These are phyloP conservation scores for Apiosordaria backusii DNA, from an alignment of 495 filamentous ascomycete species.

Conservation along the genomic window DNA sequence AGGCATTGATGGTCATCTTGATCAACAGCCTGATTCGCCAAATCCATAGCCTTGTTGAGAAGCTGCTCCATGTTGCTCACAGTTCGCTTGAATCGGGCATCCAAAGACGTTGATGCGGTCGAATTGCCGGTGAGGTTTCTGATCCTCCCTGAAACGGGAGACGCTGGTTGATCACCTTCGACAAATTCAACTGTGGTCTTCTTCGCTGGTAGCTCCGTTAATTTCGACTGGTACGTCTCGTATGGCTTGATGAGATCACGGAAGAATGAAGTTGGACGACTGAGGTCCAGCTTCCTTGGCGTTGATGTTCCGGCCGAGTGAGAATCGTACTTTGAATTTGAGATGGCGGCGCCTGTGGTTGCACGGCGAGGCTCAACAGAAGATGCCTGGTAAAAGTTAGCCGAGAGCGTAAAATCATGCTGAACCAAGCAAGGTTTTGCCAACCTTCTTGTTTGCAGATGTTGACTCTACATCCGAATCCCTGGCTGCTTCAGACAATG, in stretches of 20 bases:
- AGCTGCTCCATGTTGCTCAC: conserved; percentile 46
- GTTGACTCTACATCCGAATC: not conserved
- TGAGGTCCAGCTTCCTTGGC: conserved; percentile 13
- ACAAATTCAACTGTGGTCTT: not conserved
- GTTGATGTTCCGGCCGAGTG: conserved; percentile 3
- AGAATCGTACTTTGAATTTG: not conserved
- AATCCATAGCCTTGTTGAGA: conserved; percentile 42
- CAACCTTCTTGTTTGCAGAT: not conserved
- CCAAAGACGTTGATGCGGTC: conserved; percentile 14
- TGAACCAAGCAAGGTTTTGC: not conserved
- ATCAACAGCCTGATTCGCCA: conserved; percentile 40
- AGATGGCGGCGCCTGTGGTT: not conserved
- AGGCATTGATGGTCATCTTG: conserved; percentile 20
- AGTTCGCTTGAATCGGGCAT: conserved; percentile 31
- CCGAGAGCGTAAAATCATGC: not conserved
- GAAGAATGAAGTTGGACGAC: conserved; percentile 23
- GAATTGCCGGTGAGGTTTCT: conserved; percentile 12
- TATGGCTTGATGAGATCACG: conserved; percentile 22
- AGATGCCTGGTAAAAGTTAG: not conserved
- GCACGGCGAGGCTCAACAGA: conserved; percentile 4
- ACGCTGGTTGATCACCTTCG: not conserved
- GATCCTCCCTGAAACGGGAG: not conserved
- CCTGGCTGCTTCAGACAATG: conserved; percentile 3
- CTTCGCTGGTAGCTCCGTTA: conserved; percentile 20
- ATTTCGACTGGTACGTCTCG: conserved; percentile 20